A percentile compares a stretch with the other conserved stretches of the same genome.
phyloP scores from a whole-genome alignment of 1,284 basidiomycete species.

The Puccinia polysora region DNA sequence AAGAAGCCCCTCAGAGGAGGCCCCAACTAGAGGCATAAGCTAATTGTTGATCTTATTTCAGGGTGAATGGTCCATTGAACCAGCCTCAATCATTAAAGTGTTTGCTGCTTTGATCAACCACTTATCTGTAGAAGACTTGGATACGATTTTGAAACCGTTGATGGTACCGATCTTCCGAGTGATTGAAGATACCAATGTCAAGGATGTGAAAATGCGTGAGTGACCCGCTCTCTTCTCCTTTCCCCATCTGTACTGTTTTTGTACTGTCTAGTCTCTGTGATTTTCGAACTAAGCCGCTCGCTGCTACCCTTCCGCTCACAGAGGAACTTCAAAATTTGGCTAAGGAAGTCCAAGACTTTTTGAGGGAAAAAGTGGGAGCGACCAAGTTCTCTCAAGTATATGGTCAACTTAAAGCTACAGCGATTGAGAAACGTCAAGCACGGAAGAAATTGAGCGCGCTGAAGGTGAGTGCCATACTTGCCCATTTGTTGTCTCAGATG shows the following conservation, averaged over 20 bases:
- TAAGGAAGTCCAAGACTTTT: slow-evolving; percentile 77
- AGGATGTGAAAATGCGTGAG: slow-evolving; percentile 72
- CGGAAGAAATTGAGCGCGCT: slow-evolving; percentile 65
- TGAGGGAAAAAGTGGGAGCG: slow-evolving; percentile 78
- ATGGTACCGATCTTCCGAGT: slow-evolving; percentile 81
- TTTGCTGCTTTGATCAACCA: slow-evolving; percentile 81
- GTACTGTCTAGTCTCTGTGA: slow-evolving; percentile 1
- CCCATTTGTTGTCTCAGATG: slow-evolving; percentile 33
- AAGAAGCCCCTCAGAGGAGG: too few species aligned
- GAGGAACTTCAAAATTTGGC: slow-evolving; percentile 79
- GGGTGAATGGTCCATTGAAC: slow-evolving; percentile 71
- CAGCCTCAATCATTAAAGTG: slow-evolving; percentile 77
- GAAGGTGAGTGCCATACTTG: slow-evolving; percentile 56
- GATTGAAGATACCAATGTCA: slow-evolving; percentile 73
- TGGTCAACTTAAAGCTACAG: slow-evolving; percentile 70
- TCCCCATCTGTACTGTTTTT: neutral
- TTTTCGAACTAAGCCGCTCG: too few species aligned
- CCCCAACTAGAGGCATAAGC: too few species aligned
- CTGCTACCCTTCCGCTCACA: slow-evolving; percentile 54
- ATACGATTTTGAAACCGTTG: slow-evolving; percentile 73
- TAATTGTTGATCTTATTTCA: slow-evolving; percentile 50
- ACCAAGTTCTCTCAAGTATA: slow-evolving; percentile 74
- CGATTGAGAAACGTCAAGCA: slow-evolving; percentile 66
- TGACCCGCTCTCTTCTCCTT: slow-evolving; percentile 44
- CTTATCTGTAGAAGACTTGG: slow-evolving; percentile 62